Evolutionary conservation across 148 eudicot genomes (phyloP).

Genomic region (Hydrangea macrophylla): DNA sequence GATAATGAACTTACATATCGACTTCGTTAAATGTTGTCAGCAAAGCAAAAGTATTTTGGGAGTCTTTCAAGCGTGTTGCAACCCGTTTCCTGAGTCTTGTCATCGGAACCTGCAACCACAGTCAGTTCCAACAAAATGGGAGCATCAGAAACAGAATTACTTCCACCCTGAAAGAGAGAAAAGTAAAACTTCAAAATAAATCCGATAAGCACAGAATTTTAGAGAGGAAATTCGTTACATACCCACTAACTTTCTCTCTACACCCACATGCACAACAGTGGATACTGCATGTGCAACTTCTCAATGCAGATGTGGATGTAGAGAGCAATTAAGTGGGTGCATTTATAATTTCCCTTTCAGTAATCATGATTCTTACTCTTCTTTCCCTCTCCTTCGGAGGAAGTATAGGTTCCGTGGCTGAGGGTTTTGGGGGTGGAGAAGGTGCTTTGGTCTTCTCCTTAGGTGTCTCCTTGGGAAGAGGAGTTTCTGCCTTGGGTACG

Average conservation of each 20-base stretch:
- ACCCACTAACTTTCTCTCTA: too few species aligned
- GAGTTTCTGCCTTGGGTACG: slow-evolving; percentile 38
- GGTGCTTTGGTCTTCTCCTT: slow-evolving; percentile 47
- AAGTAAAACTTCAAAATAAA: background rate
- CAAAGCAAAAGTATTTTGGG: slow-evolving; percentile 84
- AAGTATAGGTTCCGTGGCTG: slow-evolving; percentile 68
- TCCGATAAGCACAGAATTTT: background rate
- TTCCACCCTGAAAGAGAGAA: background rate
- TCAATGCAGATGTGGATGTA: too few species aligned
- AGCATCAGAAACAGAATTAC: background rate
- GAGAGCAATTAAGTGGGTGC: too few species aligned
- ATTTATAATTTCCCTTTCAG: too few species aligned
- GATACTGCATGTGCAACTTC: too few species aligned
- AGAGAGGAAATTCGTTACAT: too few species aligned
- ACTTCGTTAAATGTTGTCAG: slow-evolving; percentile 84
- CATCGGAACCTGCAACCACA: slow-evolving; percentile 67
- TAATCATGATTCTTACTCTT: slow-evolving; percentile 41
- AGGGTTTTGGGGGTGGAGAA: slow-evolving; percentile 41
- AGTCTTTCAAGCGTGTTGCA: slow-evolving; percentile 74
- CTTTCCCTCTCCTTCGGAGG: slow-evolving; percentile 92
- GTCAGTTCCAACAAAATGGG: background rate
- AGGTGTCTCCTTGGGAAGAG: slow-evolving; percentile 27
- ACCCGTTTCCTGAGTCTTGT: slow-evolving; percentile 80
- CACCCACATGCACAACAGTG: too few species aligned
- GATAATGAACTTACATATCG: slow-evolving; percentile 56